Evolutionary conservation across 2,329 filamentous ascomycete species (phyloP).

Genomic region (Corinectria fuckeliana): DNA sequence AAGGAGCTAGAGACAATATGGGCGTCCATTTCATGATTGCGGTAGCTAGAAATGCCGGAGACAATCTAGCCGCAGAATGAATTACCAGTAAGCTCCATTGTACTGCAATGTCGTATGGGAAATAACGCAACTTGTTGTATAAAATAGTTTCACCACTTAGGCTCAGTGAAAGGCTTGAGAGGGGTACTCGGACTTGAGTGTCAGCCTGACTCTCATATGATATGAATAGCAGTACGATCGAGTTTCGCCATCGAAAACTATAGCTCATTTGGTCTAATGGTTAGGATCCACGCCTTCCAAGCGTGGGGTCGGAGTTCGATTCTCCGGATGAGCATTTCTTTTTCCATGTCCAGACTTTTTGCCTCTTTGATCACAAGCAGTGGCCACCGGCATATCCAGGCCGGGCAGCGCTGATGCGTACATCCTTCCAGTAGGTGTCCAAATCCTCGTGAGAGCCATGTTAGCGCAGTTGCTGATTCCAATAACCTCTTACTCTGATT

Average conservation of each 20-base stretch:
- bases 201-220: background rate
- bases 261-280: constrained; percentile 9
- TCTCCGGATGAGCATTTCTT: constrained; percentile 2
- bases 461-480: too few species aligned
- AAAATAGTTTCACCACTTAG: background rate
- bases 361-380: too few species aligned
- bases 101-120: background rate
- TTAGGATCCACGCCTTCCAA: constrained; percentile 14
- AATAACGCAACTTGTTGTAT: background rate
- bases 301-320: constrained; percentile 10
- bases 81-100: background rate
- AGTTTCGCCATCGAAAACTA: background rate
- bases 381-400: too few species aligned
- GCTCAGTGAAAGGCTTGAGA: background rate
- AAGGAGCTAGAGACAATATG: background rate
- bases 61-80: background rate
- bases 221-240: background rate
- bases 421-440: too few species aligned
- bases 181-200: background rate
- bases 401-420: too few species aligned
- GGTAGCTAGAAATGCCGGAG: background rate
- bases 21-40: background rate
- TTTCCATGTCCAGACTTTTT: background rate
- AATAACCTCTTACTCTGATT: too few species aligned
- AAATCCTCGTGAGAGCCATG: too few species aligned